Conservation (phyloP, 495 filamentous ascomycete genomes). For the Neurospora pannonica region DNA sequence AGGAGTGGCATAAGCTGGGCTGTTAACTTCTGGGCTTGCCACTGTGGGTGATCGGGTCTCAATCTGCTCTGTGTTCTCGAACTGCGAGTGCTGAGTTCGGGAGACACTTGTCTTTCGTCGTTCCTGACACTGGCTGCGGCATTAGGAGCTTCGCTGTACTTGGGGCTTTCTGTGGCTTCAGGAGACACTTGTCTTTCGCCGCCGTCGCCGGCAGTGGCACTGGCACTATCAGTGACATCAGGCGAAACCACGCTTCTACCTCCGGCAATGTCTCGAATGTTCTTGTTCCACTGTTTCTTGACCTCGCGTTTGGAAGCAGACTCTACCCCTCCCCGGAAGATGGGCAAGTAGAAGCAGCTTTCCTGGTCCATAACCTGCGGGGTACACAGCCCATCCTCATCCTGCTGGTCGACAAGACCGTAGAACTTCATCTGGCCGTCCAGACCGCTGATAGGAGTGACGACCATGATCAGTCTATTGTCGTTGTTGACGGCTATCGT, state of each 20-base stretch:
- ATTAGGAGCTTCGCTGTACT: background rate
- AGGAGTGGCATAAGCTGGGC: background rate
- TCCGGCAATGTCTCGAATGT: background rate
- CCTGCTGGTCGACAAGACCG: background rate
- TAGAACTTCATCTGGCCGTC: background rate
- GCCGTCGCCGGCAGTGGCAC: background rate
- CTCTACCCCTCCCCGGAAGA: background rate
- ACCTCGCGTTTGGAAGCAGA: background rate
- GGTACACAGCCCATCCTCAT: background rate
- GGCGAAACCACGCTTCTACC: background rate
- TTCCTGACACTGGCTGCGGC: background rate
- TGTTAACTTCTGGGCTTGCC: background rate
- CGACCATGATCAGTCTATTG: background rate
- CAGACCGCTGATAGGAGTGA: background rate
- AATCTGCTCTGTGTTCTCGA: too few relatives aligned
- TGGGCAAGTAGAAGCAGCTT: background rate
- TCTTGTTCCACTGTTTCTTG: background rate
- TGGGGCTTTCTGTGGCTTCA: background rate
- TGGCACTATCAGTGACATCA: background rate
- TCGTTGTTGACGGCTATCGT: background rate
- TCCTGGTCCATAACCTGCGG: background rate
- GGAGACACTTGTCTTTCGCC: background rate
- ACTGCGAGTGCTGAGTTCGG: too few relatives aligned
- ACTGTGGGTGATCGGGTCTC: background rate
- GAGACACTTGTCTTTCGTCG: too few relatives aligned